phyloP scores from a whole-genome alignment of 2,329 filamentous ascomycete species.

The Cladosporium austrohemisphaericum region DNA sequence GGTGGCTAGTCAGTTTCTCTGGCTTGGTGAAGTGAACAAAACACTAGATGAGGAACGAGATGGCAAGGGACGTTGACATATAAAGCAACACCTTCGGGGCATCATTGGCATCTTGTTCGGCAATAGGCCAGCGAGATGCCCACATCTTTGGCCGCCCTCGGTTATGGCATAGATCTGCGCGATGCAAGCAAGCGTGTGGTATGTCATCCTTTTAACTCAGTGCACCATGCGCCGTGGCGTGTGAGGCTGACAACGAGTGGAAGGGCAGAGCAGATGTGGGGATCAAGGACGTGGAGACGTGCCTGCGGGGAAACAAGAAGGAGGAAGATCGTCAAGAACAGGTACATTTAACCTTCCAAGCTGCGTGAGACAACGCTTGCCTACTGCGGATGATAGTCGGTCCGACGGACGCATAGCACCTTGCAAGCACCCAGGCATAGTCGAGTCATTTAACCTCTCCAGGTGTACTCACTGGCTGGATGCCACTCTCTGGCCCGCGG shows the following conservation, averaged over 20 bases:
- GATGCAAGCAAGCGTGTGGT: slow-evolving; percentile 1
- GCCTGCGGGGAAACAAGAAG: slow-evolving; percentile 12
- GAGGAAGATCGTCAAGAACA: slow-evolving; percentile 2
- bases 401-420: too few relatives aligned
- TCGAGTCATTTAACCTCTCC: slow-evolving; percentile 8
- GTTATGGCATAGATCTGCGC: neutral
- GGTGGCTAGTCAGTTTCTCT: neutral
- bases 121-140: too few relatives aligned
- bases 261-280: neutral
- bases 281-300: slow-evolving; percentile 6
- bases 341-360: neutral
- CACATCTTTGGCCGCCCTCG: neutral
- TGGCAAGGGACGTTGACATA: neutral
- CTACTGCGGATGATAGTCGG: slow-evolving; percentile 5
- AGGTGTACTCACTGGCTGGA: slow-evolving; percentile 21
- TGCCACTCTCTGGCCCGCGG: slow-evolving; percentile 26
- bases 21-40: too few relatives aligned
- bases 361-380: neutral
- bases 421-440: too few relatives aligned
- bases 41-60: neutral
- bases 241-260: neutral
- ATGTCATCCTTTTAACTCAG: neutral
- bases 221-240: neutral
- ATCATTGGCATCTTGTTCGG: too few relatives aligned
- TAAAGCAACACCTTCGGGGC: neutral